Base-by-base conservation (phyloP, 495 filamentous ascomycete species). In the Apiosordaria backusii region DNA sequence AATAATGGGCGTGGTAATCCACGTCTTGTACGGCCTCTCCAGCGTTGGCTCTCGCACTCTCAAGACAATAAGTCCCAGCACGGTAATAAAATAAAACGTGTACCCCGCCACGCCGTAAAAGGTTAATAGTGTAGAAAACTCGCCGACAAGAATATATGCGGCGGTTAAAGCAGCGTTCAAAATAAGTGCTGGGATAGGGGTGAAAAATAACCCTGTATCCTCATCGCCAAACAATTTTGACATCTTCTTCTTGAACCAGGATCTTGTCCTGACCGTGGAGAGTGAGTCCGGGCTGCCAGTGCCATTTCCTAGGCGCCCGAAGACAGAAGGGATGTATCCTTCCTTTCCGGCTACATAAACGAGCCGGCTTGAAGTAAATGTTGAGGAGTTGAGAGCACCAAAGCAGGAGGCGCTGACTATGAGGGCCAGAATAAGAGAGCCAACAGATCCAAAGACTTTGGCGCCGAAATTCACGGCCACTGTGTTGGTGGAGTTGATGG, bases 51-150 rank as follows among this genome's bases (percentile, higher is more conserved):
- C 95, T 50, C 85, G 85, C n/a, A 97, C 89, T 24, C 95, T 82
- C 67, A 99, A 81, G 29, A 98, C 87, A 63, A 99, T 96, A 27
- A 99, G 82, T 0, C 95, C 95, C 0, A 99, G 86, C 1, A 99
- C 95, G 0, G 94, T 96, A 35, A 96, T 74, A 78, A 99, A 99
- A 79, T 99, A 99, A 75, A 98, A 98, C 0, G 89, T 91, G 75
- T 98, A 99, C 6, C 92, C 93, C 3, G 93, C 95, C 0, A 99
- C 95, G 27, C 96, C 95, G 78, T 97, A 97, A 78, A 99, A 99
- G 4, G 93, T 97, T 60, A 97, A 81, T 1, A 99, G 85, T 4
- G 94, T 97, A 23, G 86, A 83, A 75, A 99, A 99, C 72, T 96
- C 92, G 75, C 95, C 96, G 27, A 95, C 86, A 10, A 89, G 66